Evolutionary conservation across 2,329 filamentous ascomycete genomes (phyloP).

Genomic region (Talaromyces sp.): DNA sequence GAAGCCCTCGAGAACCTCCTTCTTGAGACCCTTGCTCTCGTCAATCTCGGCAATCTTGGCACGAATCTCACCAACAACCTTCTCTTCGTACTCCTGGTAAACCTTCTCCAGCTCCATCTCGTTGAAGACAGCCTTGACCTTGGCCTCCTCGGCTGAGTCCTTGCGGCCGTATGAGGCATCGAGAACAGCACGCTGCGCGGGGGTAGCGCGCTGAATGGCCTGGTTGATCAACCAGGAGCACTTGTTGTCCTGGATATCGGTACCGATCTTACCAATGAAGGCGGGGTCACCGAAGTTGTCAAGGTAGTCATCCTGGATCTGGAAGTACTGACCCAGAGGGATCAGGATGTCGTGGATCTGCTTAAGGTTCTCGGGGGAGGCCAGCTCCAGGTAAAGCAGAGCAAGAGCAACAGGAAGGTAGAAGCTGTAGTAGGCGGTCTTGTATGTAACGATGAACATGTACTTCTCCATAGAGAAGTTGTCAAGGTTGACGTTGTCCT

Average conservation of each 20-base stretch:
- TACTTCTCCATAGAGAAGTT: conserved; percentile 95
- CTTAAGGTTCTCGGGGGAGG: conserved; percentile 85
- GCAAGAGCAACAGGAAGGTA: conserved; percentile 95
- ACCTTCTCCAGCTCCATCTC: conserved; percentile 81
- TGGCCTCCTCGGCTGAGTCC: conserved; percentile 77
- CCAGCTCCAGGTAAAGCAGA: conserved; percentile 80
- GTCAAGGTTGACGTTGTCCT: conserved; percentile 87
- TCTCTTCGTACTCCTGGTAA: conserved; percentile 90
- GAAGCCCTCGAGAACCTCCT: conserved; percentile 85
- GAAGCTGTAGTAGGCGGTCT: conserved; percentile 99
- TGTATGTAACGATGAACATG: conserved; percentile 98
- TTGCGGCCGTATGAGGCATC: conserved; percentile 95
- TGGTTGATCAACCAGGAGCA: conserved; percentile 98
- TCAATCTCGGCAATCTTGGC: conserved; percentile 77
- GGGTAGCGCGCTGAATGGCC: conserved; percentile 75
- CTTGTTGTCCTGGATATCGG: conserved; percentile 99
- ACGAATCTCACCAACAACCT: conserved; percentile 75
- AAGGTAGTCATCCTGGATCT: conserved; percentile 97
- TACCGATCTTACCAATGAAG: conserved; percentile 96
- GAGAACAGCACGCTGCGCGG: conserved; percentile 83
- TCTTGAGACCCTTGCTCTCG: conserved; percentile 86
- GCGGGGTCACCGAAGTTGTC: conserved; percentile 95
- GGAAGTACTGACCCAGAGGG: conserved; percentile 98
- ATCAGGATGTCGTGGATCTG: conserved; percentile 90
- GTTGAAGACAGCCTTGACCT: conserved; percentile 84